Conservation (phyloP, 768 basidiomycete genomes). For the Tylopilus rubrobrunneus region DNA sequence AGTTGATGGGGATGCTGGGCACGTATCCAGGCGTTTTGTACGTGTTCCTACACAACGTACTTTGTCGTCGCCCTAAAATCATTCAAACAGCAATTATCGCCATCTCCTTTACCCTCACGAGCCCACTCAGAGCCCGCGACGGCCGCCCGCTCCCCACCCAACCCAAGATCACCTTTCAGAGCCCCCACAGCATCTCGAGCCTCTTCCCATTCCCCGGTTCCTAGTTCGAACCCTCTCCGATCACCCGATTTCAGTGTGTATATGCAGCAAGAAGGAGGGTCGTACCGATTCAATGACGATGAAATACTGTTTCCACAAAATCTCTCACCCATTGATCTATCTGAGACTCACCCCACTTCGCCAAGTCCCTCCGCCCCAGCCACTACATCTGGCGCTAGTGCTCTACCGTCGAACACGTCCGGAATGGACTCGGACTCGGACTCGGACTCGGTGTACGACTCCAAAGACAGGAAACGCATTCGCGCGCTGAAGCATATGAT, state of each 20-base stretch:
- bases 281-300: conserved; percentile 9
- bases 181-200: neutral
- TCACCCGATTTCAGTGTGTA: conserved; percentile 14
- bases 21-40: conserved; percentile 8
- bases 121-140: conserved; percentile 13
- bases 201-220: conserved; percentile 9
- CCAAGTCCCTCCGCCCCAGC: conserved; percentile 16
- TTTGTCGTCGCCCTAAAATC: neutral
- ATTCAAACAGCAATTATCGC: conserved; percentile 7
- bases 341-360: conserved; percentile 4
- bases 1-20: conserved; percentile 3
- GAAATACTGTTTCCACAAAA: neutral
- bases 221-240: neutral
- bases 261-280: conserved; percentile 15
- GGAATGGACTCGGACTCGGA: conserved; percentile 19
- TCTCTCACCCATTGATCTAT: conserved; percentile 3
- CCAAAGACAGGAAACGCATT: conserved; percentile 33
- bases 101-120: conserved; percentile 1
- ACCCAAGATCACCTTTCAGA: conserved; percentile 2
- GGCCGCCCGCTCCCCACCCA: conserved; percentile 2
- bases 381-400: conserved; percentile 18
- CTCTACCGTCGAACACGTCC: conserved; percentile 14
- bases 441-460: conserved; percentile 4
- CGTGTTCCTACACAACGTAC: neutral
- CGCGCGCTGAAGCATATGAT: conserved; percentile 47